Evolutionary conservation across 78 protist genomes (phyloP).

Genomic region (Carpediemonas membranifera): DNA sequence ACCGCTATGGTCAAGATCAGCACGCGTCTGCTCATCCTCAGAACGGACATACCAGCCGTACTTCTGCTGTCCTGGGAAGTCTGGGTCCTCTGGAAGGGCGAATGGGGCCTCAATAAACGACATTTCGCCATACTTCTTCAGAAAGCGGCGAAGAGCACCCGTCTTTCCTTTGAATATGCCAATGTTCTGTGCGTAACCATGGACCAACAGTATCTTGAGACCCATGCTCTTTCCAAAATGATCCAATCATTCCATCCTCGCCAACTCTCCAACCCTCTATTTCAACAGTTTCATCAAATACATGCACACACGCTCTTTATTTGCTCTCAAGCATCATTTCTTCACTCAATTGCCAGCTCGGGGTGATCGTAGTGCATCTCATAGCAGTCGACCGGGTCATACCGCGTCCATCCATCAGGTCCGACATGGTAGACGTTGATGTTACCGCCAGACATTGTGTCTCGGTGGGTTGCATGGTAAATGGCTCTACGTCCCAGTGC

Average conservation of each 20-base stretch:
- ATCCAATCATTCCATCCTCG: too few species aligned
- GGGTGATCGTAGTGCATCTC: background rate
- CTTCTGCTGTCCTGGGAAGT: background rate
- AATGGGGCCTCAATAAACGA: background rate
- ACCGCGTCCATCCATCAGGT: background rate
- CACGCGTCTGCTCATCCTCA: too few species aligned
- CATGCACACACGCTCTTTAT: too few species aligned
- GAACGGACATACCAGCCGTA: background rate
- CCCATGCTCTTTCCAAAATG: too few species aligned
- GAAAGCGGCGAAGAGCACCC: background rate
- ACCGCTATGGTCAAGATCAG: too few species aligned
- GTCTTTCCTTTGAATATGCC: background rate
- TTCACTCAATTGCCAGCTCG: background rate
- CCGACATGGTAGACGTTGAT: constrained; percentile 31
- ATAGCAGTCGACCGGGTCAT: background rate
- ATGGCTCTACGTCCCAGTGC: constrained; percentile 91
- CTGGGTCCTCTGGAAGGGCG: background rate
- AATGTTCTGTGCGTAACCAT: background rate
- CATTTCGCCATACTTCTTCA: background rate
- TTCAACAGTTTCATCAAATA: too few species aligned
- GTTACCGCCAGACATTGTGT: constrained; percentile 87
- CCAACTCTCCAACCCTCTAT: too few species aligned
- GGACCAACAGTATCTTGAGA: background rate
- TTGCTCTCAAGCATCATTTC: too few species aligned
- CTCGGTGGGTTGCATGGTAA: constrained; percentile 93